Percentiles rank a stretch among this genome's conserved stretches.
phyloP scores from a whole-genome alignment of 129 eudicot genomes.

The Scalesia atractyloides region DNA sequence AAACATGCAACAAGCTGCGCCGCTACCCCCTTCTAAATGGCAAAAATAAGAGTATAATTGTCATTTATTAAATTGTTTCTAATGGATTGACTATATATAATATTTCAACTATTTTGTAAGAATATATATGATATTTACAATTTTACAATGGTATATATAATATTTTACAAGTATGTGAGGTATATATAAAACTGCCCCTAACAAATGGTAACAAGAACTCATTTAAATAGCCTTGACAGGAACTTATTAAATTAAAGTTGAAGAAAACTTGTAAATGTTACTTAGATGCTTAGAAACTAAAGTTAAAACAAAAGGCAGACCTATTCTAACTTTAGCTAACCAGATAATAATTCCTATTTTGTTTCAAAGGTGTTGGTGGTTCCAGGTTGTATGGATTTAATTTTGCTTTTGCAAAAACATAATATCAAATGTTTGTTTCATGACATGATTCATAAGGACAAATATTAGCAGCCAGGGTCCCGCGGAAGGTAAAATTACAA shows the following conservation, averaged over 20 bases:
- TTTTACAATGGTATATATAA: too few relatives aligned
- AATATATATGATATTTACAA: too few relatives aligned
- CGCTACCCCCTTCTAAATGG: too few relatives aligned
- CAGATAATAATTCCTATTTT: background rate
- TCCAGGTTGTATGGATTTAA: background rate
- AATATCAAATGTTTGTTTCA: background rate
- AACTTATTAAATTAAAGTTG: background rate
- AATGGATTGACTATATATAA: too few relatives aligned
- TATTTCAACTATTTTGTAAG: too few relatives aligned
- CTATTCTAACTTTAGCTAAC: constrained; percentile 5
- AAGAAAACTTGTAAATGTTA: background rate
- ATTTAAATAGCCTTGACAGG: background rate
- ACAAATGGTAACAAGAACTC: background rate
- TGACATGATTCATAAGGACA: background rate
- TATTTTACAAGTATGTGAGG: too few relatives aligned
- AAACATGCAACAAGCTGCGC: too few relatives aligned
- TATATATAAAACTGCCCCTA: too few relatives aligned
- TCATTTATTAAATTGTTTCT: too few relatives aligned
- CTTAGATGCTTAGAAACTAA: background rate
- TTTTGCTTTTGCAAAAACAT: constrained; percentile 13
- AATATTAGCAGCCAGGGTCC: background rate
- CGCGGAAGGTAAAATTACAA: background rate
- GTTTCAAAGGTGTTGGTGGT: background rate
- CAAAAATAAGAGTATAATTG: too few relatives aligned
- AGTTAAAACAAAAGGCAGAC: background rate